Evolutionary conservation across 495 filamentous ascomycete species (phyloP).

Genomic region (Melanomma pulvis-pyrius): DNA sequence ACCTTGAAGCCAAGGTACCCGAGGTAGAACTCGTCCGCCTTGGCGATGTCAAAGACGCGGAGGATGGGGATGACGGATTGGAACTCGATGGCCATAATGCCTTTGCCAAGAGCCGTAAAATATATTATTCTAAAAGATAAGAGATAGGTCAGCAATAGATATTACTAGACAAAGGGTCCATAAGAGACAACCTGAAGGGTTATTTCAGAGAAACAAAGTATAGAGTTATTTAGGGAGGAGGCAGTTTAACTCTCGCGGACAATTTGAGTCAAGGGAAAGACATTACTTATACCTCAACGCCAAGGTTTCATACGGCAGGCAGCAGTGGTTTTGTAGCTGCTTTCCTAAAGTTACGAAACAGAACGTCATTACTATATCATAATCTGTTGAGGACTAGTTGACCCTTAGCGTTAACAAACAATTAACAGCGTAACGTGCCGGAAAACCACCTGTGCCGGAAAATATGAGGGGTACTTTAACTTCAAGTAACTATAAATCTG

Average conservation of each 20-base stretch:
- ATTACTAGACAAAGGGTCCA: neutral
- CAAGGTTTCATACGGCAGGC: neutral
- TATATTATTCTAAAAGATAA: neutral
- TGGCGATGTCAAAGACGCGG: constrained; percentile 14
- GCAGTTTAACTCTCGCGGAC: neutral
- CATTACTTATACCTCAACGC: constrained; percentile 3
- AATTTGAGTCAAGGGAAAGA: neutral
- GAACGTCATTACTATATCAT: too few species aligned
- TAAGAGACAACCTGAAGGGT: neutral
- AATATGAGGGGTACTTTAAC: neutral
- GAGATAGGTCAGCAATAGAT: neutral
- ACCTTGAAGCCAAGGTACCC: constrained; percentile 14
- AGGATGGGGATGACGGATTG: constrained; percentile 13
- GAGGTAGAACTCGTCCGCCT: constrained; percentile 14
- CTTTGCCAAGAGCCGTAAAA: constrained; percentile 2
- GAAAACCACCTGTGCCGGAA: too few species aligned
- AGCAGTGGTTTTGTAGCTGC: neutral
- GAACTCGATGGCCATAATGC: constrained; percentile 18
- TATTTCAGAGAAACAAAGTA: neutral
- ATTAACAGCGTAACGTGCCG: too few species aligned
- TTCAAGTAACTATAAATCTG: too few species aligned
- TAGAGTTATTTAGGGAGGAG: too few species aligned
- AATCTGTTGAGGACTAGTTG: too few species aligned
- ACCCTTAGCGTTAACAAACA: too few species aligned
- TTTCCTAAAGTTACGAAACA: too few species aligned